These are phyloP conservation scores for Tylopilus plumbeoviolaceoides DNA, from an alignment of 768 basidiomycete species.

Conservation along the genomic window DNA sequence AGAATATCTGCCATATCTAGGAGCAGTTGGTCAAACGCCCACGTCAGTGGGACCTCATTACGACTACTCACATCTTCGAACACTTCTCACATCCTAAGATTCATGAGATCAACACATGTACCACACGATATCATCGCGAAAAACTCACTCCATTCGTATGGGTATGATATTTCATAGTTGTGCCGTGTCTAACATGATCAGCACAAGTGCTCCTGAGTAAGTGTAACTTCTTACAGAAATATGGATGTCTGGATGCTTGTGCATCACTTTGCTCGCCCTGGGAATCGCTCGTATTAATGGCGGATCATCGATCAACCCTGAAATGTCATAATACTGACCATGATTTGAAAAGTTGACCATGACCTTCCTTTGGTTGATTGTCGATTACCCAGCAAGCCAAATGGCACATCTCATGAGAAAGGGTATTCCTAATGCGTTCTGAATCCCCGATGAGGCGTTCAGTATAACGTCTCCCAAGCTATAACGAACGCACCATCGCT, in stretches of 20 bases:
- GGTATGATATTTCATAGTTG: constrained; percentile 70
- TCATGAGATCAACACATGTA: constrained; percentile 2
- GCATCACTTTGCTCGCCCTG: constrained; percentile 69
- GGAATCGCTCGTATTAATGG: not conserved
- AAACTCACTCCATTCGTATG: constrained; percentile 66
- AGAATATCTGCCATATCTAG: constrained; percentile 69
- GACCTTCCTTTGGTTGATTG: constrained; percentile 61
- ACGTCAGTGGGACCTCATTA: not conserved
- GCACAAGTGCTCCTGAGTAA: not conserved
- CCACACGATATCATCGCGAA: not conserved
- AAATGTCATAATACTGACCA: constrained; percentile 45
- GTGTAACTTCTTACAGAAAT: constrained; percentile 51
- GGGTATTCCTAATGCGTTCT: constrained; percentile 80
- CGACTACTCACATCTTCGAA: constrained; percentile 48
- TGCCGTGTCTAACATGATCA: constrained; percentile 54
- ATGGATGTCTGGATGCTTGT: constrained; percentile 60
- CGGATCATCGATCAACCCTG: not conserved
- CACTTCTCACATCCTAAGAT: constrained; percentile 59
- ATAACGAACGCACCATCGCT: constrained; percentile 51
- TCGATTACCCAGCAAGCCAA: constrained; percentile 83
- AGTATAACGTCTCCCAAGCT: not conserved
- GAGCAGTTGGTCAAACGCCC: constrained; percentile 2
- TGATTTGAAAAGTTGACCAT: constrained; percentile 66
- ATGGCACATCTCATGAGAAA: constrained; percentile 93
- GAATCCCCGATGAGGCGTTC: not conserved